phyloP scores from a whole-genome alignment of 805 yeast species.

The Starmerella tilneyi region DNA sequence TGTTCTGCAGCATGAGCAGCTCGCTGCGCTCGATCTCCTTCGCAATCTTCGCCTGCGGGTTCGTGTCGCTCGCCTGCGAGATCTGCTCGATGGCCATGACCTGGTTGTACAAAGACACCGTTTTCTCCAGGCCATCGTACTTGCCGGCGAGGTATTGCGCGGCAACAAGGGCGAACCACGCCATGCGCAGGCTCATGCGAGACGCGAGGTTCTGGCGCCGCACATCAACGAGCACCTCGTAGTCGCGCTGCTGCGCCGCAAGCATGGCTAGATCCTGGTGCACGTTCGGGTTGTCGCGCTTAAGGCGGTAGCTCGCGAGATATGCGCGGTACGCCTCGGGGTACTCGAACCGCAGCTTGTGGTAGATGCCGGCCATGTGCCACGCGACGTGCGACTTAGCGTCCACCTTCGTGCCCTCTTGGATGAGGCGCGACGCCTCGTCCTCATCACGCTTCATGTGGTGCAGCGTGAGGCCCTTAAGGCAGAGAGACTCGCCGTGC shows the following conservation, averaged over 20 bases:
- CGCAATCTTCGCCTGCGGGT: slow-evolving; percentile 8
- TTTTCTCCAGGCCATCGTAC: slow-evolving; percentile 55
- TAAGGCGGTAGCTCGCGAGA: slow-evolving; percentile 61
- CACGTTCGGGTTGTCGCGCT: slow-evolving; percentile 67
- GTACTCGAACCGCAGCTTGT: slow-evolving; percentile 59
- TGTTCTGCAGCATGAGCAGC: slow-evolving; percentile 61
- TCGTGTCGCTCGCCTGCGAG: slow-evolving; percentile 11
- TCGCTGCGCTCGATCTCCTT: slow-evolving; percentile 76
- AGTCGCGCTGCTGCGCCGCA: slow-evolving; percentile 74
- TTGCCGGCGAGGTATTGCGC: slow-evolving; percentile 73
- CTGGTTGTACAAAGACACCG: slow-evolving; percentile 65
- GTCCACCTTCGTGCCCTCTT: slow-evolving; percentile 51
- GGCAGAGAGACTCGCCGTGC: slow-evolving; percentile 71
- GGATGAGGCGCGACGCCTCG: slow-evolving; percentile 34
- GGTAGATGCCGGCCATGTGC: slow-evolving; percentile 79
- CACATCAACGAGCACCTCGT: slow-evolving; percentile 47
- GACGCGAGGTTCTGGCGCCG: slow-evolving; percentile 64
- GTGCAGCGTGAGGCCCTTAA: slow-evolving; percentile 66
- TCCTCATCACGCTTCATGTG: slow-evolving; percentile 43
- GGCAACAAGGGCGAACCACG: slow-evolving; percentile 31
- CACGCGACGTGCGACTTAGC: slow-evolving; percentile 58
- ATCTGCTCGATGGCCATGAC: slow-evolving; percentile 38
- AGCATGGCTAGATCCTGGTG: slow-evolving; percentile 71
- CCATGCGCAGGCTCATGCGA: slow-evolving; percentile 22
- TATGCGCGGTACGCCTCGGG: slow-evolving; percentile 71